A percentile compares a stretch with the other conserved stretches of the same genome.
phyloP scores from a whole-genome alignment of 2,329 filamentous ascomycete species.

The Lasiodiplodia sp. region DNA sequence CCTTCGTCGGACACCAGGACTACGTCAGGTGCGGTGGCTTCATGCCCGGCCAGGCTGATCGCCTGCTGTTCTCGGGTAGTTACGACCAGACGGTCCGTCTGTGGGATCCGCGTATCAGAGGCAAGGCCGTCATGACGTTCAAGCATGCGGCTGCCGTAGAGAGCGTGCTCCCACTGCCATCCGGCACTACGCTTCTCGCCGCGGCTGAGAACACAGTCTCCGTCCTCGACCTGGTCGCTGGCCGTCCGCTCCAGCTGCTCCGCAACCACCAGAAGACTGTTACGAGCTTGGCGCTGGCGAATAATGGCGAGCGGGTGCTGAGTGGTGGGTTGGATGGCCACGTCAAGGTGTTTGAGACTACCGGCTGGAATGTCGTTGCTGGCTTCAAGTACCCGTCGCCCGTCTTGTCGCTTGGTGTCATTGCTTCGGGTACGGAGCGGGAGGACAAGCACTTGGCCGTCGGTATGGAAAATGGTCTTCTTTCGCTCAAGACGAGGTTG shows the following conservation, averaged over 20 bases:
- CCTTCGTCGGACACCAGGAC: slow-evolving; percentile 86
- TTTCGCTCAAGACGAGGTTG: slow-evolving; percentile 88
- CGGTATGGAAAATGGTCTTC: slow-evolving; percentile 91
- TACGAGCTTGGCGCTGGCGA: slow-evolving; percentile 82
- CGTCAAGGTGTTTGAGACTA: slow-evolving; percentile 95
- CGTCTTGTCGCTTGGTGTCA: slow-evolving; percentile 81
- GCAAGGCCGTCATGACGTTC: slow-evolving; percentile 81
- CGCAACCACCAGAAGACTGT: slow-evolving; percentile 98
- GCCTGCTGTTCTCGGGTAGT: slow-evolving; percentile 85
- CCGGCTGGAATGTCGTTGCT: slow-evolving; percentile 94
- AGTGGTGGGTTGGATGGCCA: slow-evolving; percentile 93
- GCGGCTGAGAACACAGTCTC: slow-evolving; percentile 86
- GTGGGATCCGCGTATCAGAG: slow-evolving; percentile 84
- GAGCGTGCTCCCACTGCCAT: slow-evolving; percentile 83
- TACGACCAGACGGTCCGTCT: slow-evolving; percentile 94
- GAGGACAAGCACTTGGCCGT: slow-evolving; percentile 94
- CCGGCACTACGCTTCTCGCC: slow-evolving; percentile 84
- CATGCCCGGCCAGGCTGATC: slow-evolving; percentile 74
- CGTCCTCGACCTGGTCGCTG: slow-evolving; percentile 90
- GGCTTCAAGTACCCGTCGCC: slow-evolving; percentile 93
- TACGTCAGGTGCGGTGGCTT: slow-evolving; percentile 90
- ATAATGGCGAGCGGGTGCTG: slow-evolving; percentile 79
- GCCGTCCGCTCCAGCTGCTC: slow-evolving; percentile 83
- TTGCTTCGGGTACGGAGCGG: slow-evolving; percentile 69
- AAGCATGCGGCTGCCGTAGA: slow-evolving; percentile 92